A percentile compares a stretch with the other conserved stretches of the same genome.
phyloP scores from a whole-genome alignment of 768 basidiomycete genomes.

The Lentinula sp. region DNA sequence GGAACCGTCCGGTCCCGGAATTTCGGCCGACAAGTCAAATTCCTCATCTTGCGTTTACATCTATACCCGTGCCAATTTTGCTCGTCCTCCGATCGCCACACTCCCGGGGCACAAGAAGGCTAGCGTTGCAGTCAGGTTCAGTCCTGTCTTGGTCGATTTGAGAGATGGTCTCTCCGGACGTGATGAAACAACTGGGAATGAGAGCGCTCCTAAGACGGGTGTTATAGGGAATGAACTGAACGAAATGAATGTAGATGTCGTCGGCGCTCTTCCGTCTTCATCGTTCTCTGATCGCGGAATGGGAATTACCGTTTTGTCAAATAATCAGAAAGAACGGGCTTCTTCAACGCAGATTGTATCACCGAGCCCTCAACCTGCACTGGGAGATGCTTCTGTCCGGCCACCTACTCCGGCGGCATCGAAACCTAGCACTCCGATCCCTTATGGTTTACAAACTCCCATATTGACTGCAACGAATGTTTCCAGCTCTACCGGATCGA shows the following conservation, averaged over 20 bases:
- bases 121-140: conserved; percentile 90
- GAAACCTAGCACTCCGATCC: conserved; percentile 45
- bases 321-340: conserved; percentile 9
- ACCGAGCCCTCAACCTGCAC: conserved; percentile 48
- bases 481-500: conserved; percentile 41
- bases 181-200: conserved; percentile 27
- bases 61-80: conserved; percentile 93
- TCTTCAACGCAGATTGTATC: conserved; percentile 28
- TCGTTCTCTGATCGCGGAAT: conserved; percentile 1
- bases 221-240: conserved; percentile 58
- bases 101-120: conserved; percentile 96
- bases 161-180: conserved; percentile 45
- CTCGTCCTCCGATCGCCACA: conserved; percentile 88
- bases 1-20: conserved; percentile 22
- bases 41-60: conserved; percentile 73
- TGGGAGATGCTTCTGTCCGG: conserved; percentile 43
- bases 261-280: conserved; percentile 29
- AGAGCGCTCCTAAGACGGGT: conserved; percentile 35
- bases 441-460: conserved; percentile 15
- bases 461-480: conserved; percentile 6
- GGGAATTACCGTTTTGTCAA: conserved; percentile 14
- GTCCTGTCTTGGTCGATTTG: conserved; percentile 90
- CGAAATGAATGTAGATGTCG: conserved; percentile 53
- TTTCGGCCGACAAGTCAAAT: background rate
- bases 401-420: conserved; percentile 59